Base-by-base conservation (phyloP, 768 basidiomycete species). In the Rhizopogon vulgaris region DNA sequence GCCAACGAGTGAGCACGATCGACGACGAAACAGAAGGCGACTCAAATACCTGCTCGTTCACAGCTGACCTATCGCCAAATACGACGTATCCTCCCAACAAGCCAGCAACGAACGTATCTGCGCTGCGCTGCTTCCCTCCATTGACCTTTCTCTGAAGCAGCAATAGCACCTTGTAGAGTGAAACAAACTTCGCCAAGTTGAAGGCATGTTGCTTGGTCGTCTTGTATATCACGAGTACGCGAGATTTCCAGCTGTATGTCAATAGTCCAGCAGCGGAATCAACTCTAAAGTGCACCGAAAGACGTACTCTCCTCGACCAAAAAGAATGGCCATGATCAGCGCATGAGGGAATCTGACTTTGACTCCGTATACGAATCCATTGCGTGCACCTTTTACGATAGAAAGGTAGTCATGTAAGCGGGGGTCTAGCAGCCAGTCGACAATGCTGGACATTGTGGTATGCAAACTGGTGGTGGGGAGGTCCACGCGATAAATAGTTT, bases 331-430 rank as follows among this genome's bases (percentile, higher is more conserved):
- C 94, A 97, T 97, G 46, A 98, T 86, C 27, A 98, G 73, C 1
- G 95, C 95, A 78, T 98, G 95, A 37, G 95, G 95, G 61, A 95
- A 94, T 39, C 93, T 75, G 56, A 95, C 87, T 71, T 93, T 92
- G 59, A 86, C 87, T 36, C 91, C 91, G 60, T 93, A 94, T 8
- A 93, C 87, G 54, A 92, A 79, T 4, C 92, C 92, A 64, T 93
- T 93, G 38, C 91, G 80, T 30, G 92, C 90, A 40, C 96, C 95
- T 68, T 99, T 99, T 64, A 98, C 70, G 60, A 99, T 87, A 24
- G 91, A 88, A 41, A 98, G 80, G 60, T 88, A 84, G 65, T 96
- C 94, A 65, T 95, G 94, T 59, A 85, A 87, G 30, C 78, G 78
- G 11, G 94, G 94, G 66, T 88, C 75, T 39, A 74, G 59, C 22